Evolutionary conservation across 495 filamentous ascomycete genomes (phyloP).

Genomic region (Diplogelasinospora grovesii): DNA sequence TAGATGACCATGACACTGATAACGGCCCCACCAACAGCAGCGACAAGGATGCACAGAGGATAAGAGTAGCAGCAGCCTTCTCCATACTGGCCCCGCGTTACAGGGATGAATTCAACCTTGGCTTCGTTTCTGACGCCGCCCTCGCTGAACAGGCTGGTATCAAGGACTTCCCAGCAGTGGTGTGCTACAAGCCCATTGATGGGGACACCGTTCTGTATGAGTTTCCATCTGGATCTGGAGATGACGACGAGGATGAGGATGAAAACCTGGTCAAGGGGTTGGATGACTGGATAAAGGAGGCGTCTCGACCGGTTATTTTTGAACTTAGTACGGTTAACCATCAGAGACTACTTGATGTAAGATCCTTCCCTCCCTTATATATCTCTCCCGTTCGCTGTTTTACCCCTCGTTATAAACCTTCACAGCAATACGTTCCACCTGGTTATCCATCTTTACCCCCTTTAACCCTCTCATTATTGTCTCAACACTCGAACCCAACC

Average conservation of each 20-base stretch:
- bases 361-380: constrained; percentile 4
- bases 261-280: too few species aligned
- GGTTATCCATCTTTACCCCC: too few species aligned
- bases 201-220: constrained; percentile 22
- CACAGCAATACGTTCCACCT: too few species aligned
- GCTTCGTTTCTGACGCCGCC: constrained; percentile 16
- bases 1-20: too few species aligned
- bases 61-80: constrained; percentile 15
- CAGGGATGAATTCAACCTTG: constrained; percentile 34
- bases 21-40: too few species aligned
- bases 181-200: constrained; percentile 30
- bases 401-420: too few species aligned
- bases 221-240: too few species aligned
- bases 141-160: constrained; percentile 11
- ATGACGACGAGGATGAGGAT: too few species aligned
- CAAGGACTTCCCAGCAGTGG: constrained; percentile 21
- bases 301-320: constrained; percentile 25
- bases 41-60: too few species aligned
- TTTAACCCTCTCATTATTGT: too few species aligned
- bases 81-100: constrained; percentile 23
- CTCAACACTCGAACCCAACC: too few species aligned
- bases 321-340: constrained; percentile 35
- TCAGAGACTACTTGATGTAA: constrained; percentile 30
- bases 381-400: too few species aligned
- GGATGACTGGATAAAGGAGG: constrained; percentile 23